Evolutionary conservation across 2,329 filamentous ascomycete genomes (phyloP).

Genomic region (Microsporum ferrugineum): DNA sequence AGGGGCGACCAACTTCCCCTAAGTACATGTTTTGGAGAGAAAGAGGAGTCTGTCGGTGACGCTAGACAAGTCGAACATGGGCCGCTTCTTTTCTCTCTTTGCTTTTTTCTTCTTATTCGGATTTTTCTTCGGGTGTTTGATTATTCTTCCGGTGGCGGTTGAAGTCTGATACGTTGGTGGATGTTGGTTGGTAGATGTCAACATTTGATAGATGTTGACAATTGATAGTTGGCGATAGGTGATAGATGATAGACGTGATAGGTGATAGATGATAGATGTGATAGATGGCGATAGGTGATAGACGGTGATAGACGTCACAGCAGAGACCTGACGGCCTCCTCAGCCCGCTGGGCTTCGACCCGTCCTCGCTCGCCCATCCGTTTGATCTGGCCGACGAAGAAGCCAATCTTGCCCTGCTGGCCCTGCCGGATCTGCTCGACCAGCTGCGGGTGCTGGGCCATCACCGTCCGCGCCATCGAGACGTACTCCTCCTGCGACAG

Average conservation of each 20-base stretch:
- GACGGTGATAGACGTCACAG: background rate
- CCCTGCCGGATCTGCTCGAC: conserved; percentile 50
- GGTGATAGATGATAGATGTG: background rate
- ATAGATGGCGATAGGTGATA: background rate
- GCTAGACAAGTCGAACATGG: background rate
- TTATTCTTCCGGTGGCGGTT: too few relatives aligned
- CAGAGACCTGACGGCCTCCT: conserved; percentile 42
- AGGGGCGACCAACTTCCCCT: conserved; percentile 31
- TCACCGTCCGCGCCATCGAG: conserved; percentile 41
- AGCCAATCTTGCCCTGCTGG: conserved; percentile 54
- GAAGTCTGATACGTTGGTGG: too few relatives aligned
- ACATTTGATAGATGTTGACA: too few relatives aligned
- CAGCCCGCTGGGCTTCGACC: conserved; percentile 50
- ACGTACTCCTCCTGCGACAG: conserved; percentile 47
- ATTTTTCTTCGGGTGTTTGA: too few relatives aligned
- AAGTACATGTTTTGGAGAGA: conserved; percentile 40
- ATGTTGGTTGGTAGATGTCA: too few relatives aligned
- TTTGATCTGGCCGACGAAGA: conserved; percentile 60
- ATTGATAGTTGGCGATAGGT: too few relatives aligned
- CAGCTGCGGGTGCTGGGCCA: conserved; percentile 46
- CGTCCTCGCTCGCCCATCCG: conserved; percentile 48
- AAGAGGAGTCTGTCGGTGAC: conserved; percentile 5
- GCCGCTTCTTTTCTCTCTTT: background rate
- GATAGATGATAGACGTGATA: background rate
- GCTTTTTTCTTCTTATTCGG: background rate